Evolutionary conservation across 495 filamentous ascomycete species (phyloP), one percentile per base, ranked within the genome.

Genomic region (Penicillium antarcticum): DNA sequence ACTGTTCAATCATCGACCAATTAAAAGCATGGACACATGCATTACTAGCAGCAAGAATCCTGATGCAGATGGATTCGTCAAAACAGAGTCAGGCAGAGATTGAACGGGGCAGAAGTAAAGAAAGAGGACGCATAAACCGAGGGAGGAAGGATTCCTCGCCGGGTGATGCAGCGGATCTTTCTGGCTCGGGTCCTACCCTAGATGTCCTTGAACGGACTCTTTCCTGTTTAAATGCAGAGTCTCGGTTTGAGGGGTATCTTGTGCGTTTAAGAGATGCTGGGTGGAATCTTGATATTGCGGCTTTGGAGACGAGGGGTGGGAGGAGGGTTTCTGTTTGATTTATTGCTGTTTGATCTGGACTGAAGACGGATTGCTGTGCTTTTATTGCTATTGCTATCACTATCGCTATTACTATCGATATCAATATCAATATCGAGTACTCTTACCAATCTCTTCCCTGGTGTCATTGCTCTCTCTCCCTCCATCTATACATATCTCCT

Each of bases 21-120:
- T 63, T 91, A 2, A 80, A 80, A 62, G 89, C 86, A 7, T 96
- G 88, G 89, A 74, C 78, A 39, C 85, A 92, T 56, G 89, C 86
- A 6, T 75, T 92, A 5, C 70, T 84, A 33, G 71, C 82, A 31
- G 81, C 82, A 12, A 56, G 64, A 33, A 45, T 65, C 4, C 40
- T 64, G 7, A 4, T 4, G 3, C 11, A 5, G 18, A 44, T 17
- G 26, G 0, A 29, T 10, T 29, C 26, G 9, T 29, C 26, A 29
- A 29, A 29, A 29, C 2, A 29, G 26, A 29, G 5, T 1, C 26
- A 29, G 8, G 9, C 26, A 6, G 5, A 29, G 7, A 29, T 29
- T 10, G 26, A 29, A 29, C 5, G 26, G 9, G 26, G 26, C 5
- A 29, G 26, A 29, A 29, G 26, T 10, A 29, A 29, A 29, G 5